Evolutionary conservation across 148 eudicot species (phyloP).

Genomic region (Polygonum maritimum): DNA sequence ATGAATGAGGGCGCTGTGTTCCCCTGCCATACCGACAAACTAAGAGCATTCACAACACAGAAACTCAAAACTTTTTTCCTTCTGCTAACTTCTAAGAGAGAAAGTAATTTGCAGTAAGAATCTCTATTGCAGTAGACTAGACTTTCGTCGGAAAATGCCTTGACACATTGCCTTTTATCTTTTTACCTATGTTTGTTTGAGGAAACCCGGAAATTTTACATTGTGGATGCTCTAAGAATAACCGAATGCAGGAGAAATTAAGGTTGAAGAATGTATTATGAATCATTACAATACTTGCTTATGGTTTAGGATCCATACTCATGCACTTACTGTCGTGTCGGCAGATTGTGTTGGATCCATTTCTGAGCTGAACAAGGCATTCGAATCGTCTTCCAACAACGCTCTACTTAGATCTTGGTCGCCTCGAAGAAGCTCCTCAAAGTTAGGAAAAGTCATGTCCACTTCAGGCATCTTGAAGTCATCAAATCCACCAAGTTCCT

Average conservation of each 20-base stretch:
- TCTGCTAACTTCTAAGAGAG: too few relatives aligned
- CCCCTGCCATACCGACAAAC: conserved; percentile 21
- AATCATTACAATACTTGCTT: background rate
- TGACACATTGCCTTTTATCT: too few relatives aligned
- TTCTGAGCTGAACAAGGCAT: conserved; percentile 2
- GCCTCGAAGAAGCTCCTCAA: conserved; percentile 49
- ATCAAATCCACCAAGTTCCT: conserved; percentile 40
- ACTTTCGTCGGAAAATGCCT: too few relatives aligned
- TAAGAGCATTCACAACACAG: background rate
- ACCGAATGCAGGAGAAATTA: too few relatives aligned
- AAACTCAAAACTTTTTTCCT: background rate
- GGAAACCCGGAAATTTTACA: too few relatives aligned
- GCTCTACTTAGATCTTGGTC: conserved; percentile 34
- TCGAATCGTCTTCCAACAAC: conserved; percentile 26
- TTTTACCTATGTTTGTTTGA: too few relatives aligned
- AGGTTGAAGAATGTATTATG: background rate
- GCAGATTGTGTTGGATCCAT: background rate
- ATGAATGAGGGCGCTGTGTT: conserved; percentile 19
- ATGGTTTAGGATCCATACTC: background rate
- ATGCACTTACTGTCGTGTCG: background rate
- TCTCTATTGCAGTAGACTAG: too few relatives aligned
- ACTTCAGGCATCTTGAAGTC: conserved; percentile 57
- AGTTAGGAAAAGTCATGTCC: conserved; percentile 58
- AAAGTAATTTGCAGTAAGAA: too few relatives aligned
- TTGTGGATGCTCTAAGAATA: background rate